These are phyloP conservation scores for Medicago ruthenica DNA, from an alignment of 306 rosid species.

Conservation along the genomic window DNA sequence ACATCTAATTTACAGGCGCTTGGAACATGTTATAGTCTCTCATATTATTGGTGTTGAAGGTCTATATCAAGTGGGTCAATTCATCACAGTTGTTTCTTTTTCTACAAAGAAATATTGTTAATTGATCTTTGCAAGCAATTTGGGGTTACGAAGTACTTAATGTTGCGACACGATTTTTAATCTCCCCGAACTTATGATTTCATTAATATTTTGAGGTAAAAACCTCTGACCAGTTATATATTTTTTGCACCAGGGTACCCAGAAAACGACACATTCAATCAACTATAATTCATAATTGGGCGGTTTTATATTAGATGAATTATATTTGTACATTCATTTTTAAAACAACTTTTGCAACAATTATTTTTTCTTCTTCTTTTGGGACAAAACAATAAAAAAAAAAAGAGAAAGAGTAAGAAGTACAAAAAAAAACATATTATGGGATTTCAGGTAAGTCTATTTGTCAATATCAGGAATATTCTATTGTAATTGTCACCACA, in stretches of 20 bases:
- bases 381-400: too few species aligned
- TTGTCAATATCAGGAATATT: background rate
- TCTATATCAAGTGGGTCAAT: slow-evolving; percentile 5
- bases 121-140: slow-evolving; percentile 9
- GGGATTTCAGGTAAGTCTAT: background rate
- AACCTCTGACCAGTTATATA: background rate
- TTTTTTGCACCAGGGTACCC: background rate
- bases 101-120: background rate
- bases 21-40: background rate
- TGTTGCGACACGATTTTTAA: background rate
- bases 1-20: background rate
- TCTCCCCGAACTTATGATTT: background rate
- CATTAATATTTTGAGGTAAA: background rate
- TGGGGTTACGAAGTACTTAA: background rate
- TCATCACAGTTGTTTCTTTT: background rate
- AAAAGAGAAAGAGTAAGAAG: too few species aligned
- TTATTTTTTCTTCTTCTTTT: too few species aligned
- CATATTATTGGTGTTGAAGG: background rate
- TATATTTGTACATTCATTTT: too few species aligned
- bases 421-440: background rate
- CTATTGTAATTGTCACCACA: background rate
- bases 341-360: too few species aligned
- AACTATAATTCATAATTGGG: background rate
- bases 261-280: slow-evolving; percentile 8
- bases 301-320: background rate